phyloP scores from a whole-genome alignment of 495 filamentous ascomycete genomes.

The Penicillium roqueforti region DNA sequence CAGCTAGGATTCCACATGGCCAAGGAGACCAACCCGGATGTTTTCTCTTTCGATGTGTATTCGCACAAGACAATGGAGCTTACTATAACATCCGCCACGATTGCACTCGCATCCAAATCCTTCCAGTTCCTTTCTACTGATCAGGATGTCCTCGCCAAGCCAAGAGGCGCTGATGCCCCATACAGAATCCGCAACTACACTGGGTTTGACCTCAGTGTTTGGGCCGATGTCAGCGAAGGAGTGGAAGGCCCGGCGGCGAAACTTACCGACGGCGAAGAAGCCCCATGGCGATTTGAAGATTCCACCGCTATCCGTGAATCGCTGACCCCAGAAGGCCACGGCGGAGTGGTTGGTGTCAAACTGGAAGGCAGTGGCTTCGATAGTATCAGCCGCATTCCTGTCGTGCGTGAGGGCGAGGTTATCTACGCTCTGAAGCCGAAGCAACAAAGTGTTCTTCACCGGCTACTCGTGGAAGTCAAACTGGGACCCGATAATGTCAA shows the following conservation, averaged over 20 bases:
- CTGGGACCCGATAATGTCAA: constrained; percentile 92
- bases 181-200: constrained; percentile 94
- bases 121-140: constrained; percentile 84
- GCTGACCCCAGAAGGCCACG: constrained; percentile 73
- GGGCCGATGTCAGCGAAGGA: constrained; percentile 65
- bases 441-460: constrained; percentile 79
- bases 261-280: constrained; percentile 82
- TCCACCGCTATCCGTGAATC: constrained; percentile 91
- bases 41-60: constrained; percentile 75
- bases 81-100: constrained; percentile 88
- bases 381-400: constrained; percentile 76
- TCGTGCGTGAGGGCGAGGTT: constrained; percentile 89
- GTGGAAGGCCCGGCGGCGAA: constrained; percentile 67
- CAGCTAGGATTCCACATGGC: constrained; percentile 86
- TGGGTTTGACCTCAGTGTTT: constrained; percentile 81
- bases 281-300: constrained; percentile 94
- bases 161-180: constrained; percentile 83
- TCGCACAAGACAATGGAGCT: constrained; percentile 88
- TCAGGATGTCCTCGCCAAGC: constrained; percentile 91
- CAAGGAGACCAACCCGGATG: constrained; percentile 68
- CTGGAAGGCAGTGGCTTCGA: constrained; percentile 95
- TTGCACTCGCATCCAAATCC: constrained; percentile 88
- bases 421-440: constrained; percentile 80
- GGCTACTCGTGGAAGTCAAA: constrained; percentile 86
- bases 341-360: constrained; percentile 71